phyloP scores from a whole-genome alignment of 2,329 filamentous ascomycete species.

The Allantophomopsis lycopodina region DNA sequence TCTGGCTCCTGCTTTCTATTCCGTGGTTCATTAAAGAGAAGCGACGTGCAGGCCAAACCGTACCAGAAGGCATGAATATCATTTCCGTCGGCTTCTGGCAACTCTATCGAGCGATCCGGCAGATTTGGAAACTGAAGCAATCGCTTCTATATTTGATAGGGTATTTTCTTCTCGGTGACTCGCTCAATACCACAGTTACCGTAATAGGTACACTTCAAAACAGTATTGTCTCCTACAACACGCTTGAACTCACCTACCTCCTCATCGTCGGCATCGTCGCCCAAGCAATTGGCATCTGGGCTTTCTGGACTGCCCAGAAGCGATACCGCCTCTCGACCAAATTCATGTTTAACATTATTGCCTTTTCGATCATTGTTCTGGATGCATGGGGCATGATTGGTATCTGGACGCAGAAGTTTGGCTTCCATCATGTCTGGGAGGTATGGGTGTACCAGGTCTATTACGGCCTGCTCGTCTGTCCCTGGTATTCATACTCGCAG shows the following conservation, averaged over 20 bases:
- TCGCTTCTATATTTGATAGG: slow-evolving; percentile 50
- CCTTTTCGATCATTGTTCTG: slow-evolving; percentile 45
- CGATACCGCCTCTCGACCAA: slow-evolving; percentile 46
- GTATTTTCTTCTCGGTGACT: slow-evolving; percentile 58
- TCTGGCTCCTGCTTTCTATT: slow-evolving; percentile 48
- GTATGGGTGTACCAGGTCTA: slow-evolving; percentile 34
- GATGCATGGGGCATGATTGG: slow-evolving; percentile 33
- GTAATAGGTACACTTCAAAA: slow-evolving; percentile 55
- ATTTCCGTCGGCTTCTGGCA: slow-evolving; percentile 49
- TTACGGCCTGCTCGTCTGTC: slow-evolving; percentile 53
- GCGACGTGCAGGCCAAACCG: slow-evolving; percentile 41
- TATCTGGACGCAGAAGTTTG: slow-evolving; percentile 29
- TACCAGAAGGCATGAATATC: slow-evolving; percentile 27
- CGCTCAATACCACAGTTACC: slow-evolving; percentile 56
- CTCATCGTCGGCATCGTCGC: slow-evolving; percentile 51
- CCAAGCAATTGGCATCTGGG: slow-evolving; percentile 47
- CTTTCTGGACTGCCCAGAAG: slow-evolving; percentile 48
- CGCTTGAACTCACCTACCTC: slow-evolving; percentile 49
- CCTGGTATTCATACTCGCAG: slow-evolving; percentile 58
- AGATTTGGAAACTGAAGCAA: slow-evolving; percentile 53
- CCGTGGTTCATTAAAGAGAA: slow-evolving; percentile 58
- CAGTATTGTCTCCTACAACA: slow-evolving; percentile 49
- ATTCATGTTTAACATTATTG: slow-evolving; percentile 54
- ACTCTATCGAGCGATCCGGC: slow-evolving; percentile 37
- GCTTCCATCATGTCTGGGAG: slow-evolving; percentile 31